Base-by-base conservation (phyloP, 768 basidiomycete species). In the Mycena filopes region DNA sequence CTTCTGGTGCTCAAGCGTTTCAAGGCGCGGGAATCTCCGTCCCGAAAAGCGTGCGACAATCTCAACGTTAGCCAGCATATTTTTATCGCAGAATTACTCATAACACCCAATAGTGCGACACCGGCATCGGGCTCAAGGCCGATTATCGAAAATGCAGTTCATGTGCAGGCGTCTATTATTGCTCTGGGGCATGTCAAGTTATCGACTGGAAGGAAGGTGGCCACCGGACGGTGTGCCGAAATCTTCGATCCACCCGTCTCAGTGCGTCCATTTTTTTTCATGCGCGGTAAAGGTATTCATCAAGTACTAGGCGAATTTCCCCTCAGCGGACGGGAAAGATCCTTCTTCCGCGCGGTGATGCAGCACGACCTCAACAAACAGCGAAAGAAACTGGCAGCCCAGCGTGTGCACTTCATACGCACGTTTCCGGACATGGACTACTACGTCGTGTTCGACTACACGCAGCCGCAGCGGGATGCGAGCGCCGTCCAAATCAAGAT, bases 31-130 rank as follows among this genome's bases (percentile, higher is more conserved):
- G 21, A 11, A 18, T n/a, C 15, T 23, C 8, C 8, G n/a, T 43
- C 59, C 0, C 23, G 31, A n/a, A 60, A 45, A 21, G 59, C 59
- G 4, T 60, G 59, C 12, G 59, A 60, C 21, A 51, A 60, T 20
- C 15, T 43, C 3, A 29, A 60, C 28, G 59, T 60, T 7, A 11
- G 15, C 20, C 28, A 23, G 2, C 12, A 16, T 18, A 20, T 42
- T 16, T 8, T 28, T 36, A 7, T 23, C 26, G 11, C 25, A 4
- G 33, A 7, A n/a, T 26, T 42, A 16, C 26, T 28, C 20, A 38
- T 29, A 26, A 48, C 23, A 18, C 6, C n/a, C 38, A 5, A 20
- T 21, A 53, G 50, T 59, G 57, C 21, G 20, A 31, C 13, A 33
- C 28, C 8, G 12, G 12, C 3, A 46, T 61, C 13, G 18, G 41